Evolutionary conservation across 2,329 filamentous ascomycete genomes (phyloP).

Genomic region (Epichloe uncinata): DNA sequence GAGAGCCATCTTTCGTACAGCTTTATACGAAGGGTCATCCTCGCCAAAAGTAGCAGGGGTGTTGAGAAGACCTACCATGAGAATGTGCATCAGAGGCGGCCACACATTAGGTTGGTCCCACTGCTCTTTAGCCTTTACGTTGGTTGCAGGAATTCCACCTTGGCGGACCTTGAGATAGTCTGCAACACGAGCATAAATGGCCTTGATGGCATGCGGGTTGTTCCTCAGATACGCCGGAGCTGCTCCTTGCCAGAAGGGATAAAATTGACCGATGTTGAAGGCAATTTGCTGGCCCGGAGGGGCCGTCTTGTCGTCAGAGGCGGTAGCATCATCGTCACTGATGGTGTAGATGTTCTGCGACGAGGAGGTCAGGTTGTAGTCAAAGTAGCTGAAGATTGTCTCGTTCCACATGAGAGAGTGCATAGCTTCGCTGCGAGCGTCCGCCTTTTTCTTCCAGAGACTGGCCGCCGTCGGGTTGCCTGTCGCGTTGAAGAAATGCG

Average conservation of each 20-base stretch:
- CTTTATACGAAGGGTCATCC: constrained; percentile 39
- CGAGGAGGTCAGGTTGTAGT: constrained; percentile 51
- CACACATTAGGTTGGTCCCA: constrained; percentile 62
- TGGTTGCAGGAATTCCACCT: constrained; percentile 50
- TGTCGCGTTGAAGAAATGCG: constrained; percentile 35
- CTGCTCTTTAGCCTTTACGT: constrained; percentile 47
- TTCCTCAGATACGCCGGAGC: constrained; percentile 42
- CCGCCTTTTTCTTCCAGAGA: constrained; percentile 36
- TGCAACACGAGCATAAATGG: constrained; percentile 39
- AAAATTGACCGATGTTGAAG: constrained; percentile 48
- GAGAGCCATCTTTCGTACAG: constrained; percentile 42
- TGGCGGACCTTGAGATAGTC: constrained; percentile 35
- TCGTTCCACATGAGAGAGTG: constrained; percentile 50
- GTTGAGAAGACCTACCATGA: constrained; percentile 48
- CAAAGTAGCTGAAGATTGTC: constrained; percentile 50
- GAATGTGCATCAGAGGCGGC: constrained; percentile 52
- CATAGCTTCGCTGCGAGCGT: constrained; percentile 46
- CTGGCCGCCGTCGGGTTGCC: constrained; percentile 37
- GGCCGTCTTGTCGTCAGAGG: constrained; percentile 23
- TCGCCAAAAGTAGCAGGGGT: constrained; percentile 42
- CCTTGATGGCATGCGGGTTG: constrained; percentile 43
- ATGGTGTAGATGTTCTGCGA: constrained; percentile 42
- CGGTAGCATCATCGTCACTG: constrained; percentile 27
- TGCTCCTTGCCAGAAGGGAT: constrained; percentile 57
- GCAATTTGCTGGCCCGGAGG: constrained; percentile 42